A percentile compares a stretch with the other conserved stretches of the same genome.
Conservation (phyloP, 345 rosid species). For the Populus ilicifolia region DNA sequence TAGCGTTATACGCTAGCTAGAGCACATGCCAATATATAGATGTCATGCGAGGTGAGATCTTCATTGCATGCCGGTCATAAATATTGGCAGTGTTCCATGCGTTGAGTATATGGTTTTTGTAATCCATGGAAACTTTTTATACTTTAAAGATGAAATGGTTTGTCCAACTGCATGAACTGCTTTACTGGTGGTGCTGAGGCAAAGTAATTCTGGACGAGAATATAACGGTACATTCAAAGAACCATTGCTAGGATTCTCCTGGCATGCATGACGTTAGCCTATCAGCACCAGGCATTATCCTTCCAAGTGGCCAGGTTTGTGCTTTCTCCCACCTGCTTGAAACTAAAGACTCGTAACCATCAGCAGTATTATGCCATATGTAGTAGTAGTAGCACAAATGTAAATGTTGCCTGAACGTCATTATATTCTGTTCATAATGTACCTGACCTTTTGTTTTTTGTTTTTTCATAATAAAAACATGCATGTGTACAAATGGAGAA, state of each 20-base stretch:
- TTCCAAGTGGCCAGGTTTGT: neutral
- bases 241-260: neutral
- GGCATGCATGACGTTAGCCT: neutral
- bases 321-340: neutral
- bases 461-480: too few relatives aligned
- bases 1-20: conserved; percentile 59
- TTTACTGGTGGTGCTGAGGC: neutral
- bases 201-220: conserved; percentile 1
- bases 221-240: neutral
- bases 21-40: conserved; percentile 71
- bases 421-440: too few relatives aligned
- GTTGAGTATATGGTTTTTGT: conserved; percentile 2
- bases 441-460: too few relatives aligned
- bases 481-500: too few relatives aligned
- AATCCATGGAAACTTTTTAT: neutral
- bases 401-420: neutral
- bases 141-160: neutral
- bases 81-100: neutral
- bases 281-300: neutral
- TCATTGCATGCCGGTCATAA: conserved; percentile 49
- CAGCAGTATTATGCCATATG: neutral
- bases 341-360: neutral
- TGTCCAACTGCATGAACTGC: neutral
- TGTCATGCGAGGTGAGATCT: conserved; percentile 85
- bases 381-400: neutral